These are phyloP conservation scores for Perilla frutescens DNA, from an alignment of 257 asterid genomes.

Conservation along the genomic window DNA sequence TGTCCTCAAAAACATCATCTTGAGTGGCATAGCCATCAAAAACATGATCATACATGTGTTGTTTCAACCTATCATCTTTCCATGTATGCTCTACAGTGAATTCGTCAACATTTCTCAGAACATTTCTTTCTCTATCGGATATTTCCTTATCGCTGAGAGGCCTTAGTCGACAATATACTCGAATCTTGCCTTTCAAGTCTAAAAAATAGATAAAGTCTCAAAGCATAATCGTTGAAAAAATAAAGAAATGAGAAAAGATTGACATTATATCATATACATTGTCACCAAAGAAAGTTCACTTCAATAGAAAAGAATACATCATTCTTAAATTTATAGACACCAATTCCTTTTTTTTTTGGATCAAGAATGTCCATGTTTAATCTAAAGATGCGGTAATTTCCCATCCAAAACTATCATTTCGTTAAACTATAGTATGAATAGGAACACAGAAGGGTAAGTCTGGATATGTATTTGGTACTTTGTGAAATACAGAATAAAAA, in stretches of 20 bases:
- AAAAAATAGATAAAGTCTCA: constrained; percentile 29
- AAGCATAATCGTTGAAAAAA: constrained; percentile 24
- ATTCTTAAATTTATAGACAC: neutral
- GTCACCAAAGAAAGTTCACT: constrained; percentile 10
- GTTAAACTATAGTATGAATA: no score
- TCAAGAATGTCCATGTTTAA: neutral
- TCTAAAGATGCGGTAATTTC: neutral
- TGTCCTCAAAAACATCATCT: constrained; percentile 91
- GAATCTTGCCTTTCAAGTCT: constrained; percentile 98
- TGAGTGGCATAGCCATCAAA: constrained; percentile 84
- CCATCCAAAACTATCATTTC: neutral
- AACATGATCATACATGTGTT: constrained; percentile 90
- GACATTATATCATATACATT: neutral
- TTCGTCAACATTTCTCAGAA: constrained; percentile 69
- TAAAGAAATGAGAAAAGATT: neutral
- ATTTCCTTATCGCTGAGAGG: constrained; percentile 87
- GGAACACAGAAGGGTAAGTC: neutral
- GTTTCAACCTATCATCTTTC: constrained; percentile 84
- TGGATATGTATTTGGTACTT: neutral
- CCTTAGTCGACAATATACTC: constrained; percentile 93
- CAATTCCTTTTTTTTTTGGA: neutral
- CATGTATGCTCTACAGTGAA: constrained; percentile 90
- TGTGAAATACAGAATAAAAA: neutral
- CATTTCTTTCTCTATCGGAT: constrained; percentile 65
- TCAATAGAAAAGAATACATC: constrained; percentile 9